Evolutionary conservation across 2,329 filamentous ascomycete species (phyloP), one percentile per base, ranked within the genome.

Genomic region (Claviceps sp.): DNA sequence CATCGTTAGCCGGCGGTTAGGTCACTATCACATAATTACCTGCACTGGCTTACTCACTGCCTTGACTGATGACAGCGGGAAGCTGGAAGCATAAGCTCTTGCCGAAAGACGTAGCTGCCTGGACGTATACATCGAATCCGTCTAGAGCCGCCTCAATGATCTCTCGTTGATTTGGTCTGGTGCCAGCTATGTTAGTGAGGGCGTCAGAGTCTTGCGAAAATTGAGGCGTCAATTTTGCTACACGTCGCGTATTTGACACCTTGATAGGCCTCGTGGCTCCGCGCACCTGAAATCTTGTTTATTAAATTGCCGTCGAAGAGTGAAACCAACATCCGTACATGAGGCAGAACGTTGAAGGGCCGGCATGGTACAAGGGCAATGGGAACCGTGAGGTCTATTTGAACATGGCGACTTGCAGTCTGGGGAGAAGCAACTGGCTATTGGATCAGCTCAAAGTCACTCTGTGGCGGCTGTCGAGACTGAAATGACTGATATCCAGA

Each of bases 61-160:
- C 91, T 65, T 83, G 80, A 61, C 91, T 85, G 52, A 95, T 83
- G 36, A 96, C 82, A 23, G 90, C 90, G 8, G 90, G 90, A 1
- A 96, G 75, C 65, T 96, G 90, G 64, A 91, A 96, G 70, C 91
- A 96, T 50, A 96, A 68, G 62, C 88, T 94, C 68, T 96, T 96
- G 43, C 90, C 91, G 65, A 96, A 96, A 9, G 85, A 88, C 3
- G 86, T 90, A 51, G 86, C 86, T 46, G 91, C 91, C 67, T 96
- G 91, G 1, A 97, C 78, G 62, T 95, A 96, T 44, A 97, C 85
- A 82, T 97, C 91, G 56, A 90, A 77, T 16, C 88, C 85, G 52
- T 85, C 80, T 8, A 96, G 74, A 2, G 87, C 86, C 7, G 88
- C 86, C 53, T 78, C 75, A 51, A 97, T 91, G 52, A 96, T 89